Evolutionary conservation across 2,329 filamentous ascomycete species (phyloP).

Genomic region (Proliferodiscus dingleyae): DNA sequence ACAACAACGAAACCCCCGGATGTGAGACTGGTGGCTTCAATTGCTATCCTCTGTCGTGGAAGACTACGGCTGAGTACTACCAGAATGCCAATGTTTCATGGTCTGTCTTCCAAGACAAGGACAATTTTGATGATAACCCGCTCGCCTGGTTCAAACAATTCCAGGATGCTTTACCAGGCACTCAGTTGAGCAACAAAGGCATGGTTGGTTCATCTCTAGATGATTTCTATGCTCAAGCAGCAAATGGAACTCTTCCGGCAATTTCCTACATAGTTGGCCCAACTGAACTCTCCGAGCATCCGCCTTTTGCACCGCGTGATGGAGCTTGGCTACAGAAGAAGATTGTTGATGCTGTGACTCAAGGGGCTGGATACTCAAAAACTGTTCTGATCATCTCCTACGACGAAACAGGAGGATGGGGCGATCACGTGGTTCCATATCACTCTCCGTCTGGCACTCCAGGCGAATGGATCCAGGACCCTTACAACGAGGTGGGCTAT

Average conservation of each 20-base stretch:
- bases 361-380: slow-evolving; percentile 41
- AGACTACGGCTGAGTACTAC: slow-evolving; percentile 40
- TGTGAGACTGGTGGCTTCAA: slow-evolving; percentile 37
- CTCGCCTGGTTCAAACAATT: slow-evolving; percentile 42
- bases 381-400: slow-evolving; percentile 20
- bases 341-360: slow-evolving; percentile 46
- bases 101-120: slow-evolving; percentile 41
- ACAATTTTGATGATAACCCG: slow-evolving; percentile 46
- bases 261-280: slow-evolving; percentile 48
- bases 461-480: slow-evolving; percentile 48
- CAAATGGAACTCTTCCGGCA: slow-evolving; percentile 46
- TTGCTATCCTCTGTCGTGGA: slow-evolving; percentile 45
- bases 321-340: slow-evolving; percentile 51
- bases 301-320: slow-evolving; percentile 47
- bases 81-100: slow-evolving; percentile 40
- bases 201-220: slow-evolving; percentile 33
- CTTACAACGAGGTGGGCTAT: slow-evolving; percentile 37
- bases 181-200: slow-evolving; percentile 36
- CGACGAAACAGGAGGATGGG: slow-evolving; percentile 47
- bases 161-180: slow-evolving; percentile 36
- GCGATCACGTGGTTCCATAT: slow-evolving; percentile 50
- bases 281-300: slow-evolving; percentile 47
- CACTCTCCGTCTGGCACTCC: slow-evolving; percentile 44
- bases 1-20: slow-evolving; percentile 43
- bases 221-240: slow-evolving; percentile 45